A percentile compares a stretch with the other conserved stretches of the same genome.
Evolutionary conservation across 768 basidiomycete genomes (phyloP).

Genomic region (Tephrocybe sp.): DNA sequence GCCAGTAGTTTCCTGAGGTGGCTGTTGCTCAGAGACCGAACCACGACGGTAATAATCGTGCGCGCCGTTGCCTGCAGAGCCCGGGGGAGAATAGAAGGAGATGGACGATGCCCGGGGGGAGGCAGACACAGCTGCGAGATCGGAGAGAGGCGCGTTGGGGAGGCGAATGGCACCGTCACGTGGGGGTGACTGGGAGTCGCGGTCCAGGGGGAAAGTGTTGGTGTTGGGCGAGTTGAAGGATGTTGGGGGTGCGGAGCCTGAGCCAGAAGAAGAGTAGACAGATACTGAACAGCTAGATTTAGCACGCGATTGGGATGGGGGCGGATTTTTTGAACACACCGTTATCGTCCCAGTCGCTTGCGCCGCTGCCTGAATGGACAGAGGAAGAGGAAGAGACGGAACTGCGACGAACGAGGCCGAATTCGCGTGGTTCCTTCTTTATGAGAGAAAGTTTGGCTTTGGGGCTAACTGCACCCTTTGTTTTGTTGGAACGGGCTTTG

Average conservation of each 20-base stretch:
- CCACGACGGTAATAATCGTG: conserved; percentile 17
- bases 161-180: conserved; percentile 66
- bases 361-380: conserved; percentile 54
- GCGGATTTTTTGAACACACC: conserved; percentile 44
- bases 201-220: conserved; percentile 59
- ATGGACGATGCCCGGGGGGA: conserved; percentile 15
- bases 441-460: conserved; percentile 39
- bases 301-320: conserved; percentile 8
- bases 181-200: conserved; percentile 51
- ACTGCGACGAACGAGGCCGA: conserved; percentile 51
- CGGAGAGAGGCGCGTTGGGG: conserved; percentile 70
- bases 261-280: conserved; percentile 57
- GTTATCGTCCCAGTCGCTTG: conserved; percentile 83
- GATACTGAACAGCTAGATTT: conserved; percentile 34
- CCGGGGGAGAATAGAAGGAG: conserved; percentile 16
- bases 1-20: conserved; percentile 4
- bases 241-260: conserved; percentile 60
- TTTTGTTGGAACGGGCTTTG: conserved; percentile 66
- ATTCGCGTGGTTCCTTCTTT: conserved; percentile 67
- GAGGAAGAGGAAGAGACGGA: conserved; percentile 65
- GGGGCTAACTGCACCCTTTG: conserved; percentile 35
- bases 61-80: background rate
- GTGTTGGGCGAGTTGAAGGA: conserved; percentile 68
- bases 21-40: conserved; percentile 12
- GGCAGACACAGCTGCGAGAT: conserved; percentile 52